These are phyloP conservation scores for Raffaelea arxii DNA, from an alignment of 2,329 filamentous ascomycete species.

Conservation along the genomic window DNA sequence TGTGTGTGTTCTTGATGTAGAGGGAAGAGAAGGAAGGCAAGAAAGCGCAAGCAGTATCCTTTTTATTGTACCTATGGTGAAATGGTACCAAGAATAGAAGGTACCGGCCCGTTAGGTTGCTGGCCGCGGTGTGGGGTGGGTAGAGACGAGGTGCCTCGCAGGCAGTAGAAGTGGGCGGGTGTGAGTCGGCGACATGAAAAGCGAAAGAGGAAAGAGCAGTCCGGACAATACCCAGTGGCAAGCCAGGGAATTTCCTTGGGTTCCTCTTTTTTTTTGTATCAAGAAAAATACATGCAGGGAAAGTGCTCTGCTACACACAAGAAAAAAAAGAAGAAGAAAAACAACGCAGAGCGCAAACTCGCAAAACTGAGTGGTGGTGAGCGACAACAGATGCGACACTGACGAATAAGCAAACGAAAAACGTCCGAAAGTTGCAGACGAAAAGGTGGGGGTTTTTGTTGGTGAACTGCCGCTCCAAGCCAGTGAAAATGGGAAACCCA, in stretches of 20 bases:
- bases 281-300: no score
- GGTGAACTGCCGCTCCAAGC: no score
- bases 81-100: slow-evolving; percentile 2
- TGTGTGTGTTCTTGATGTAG: background rate
- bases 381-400: no score
- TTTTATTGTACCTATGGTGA: background rate
- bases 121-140: background rate
- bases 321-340: background rate
- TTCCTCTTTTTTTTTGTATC: no score
- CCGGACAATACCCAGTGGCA: background rate
- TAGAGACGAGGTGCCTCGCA: background rate
- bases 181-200: slow-evolving; percentile 1
- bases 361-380: no score
- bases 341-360: background rate
- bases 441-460: no score
- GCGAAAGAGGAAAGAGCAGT: background rate
- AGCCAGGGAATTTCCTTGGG: background rate
- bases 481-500: no score
- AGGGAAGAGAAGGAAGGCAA: background rate
- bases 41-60: background rate
- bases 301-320: background rate
- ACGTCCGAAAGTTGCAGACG: no score
- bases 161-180: background rate
- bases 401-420: no score
- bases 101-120: slow-evolving; percentile 6